Percentiles rank a stretch among this genome's conserved stretches.
These are phyloP conservation scores for Termitomyces sp. DNA, from an alignment of 768 basidiomycete species.

Conservation along the genomic window DNA sequence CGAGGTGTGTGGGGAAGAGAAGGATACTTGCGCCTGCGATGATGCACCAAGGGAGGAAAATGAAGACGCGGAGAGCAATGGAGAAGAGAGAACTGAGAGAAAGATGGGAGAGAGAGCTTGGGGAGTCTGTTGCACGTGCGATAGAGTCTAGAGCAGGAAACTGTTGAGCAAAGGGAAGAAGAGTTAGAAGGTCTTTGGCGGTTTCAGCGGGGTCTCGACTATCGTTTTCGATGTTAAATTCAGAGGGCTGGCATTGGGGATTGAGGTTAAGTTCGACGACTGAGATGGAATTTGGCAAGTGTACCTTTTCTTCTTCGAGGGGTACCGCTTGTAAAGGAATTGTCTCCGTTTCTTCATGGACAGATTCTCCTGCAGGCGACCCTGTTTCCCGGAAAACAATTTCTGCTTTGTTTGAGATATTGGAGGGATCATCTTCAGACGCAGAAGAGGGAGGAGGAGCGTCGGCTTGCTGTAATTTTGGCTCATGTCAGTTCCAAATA, in stretches of 20 bases:
- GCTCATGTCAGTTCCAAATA: not conserved
- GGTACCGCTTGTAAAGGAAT: not conserved
- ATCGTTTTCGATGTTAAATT: not conserved
- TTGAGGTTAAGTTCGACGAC: not conserved
- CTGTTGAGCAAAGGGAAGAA: constrained; percentile 14
- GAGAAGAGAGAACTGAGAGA: constrained; percentile 11
- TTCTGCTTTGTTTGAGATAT: no score
- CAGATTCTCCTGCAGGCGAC: not conserved
- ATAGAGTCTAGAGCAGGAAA: constrained; percentile 4
- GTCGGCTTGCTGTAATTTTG: not conserved
- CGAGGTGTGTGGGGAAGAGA: constrained; percentile 33
- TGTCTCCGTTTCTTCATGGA: not conserved
- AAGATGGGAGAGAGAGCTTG: constrained; percentile 3
- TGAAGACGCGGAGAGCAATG: constrained; percentile 21
- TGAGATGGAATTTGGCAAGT: not conserved
- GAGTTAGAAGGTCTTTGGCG: constrained; percentile 9
- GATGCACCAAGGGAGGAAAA: constrained; percentile 45
- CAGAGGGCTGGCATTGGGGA: not conserved
- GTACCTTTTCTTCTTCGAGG: not conserved
- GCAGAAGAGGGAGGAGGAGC: no score
- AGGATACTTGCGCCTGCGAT: constrained; percentile 40
- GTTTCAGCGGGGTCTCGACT: constrained; percentile 1
- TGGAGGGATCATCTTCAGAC: not conserved
- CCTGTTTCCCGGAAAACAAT: no score
- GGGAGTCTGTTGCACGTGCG: not conserved